Evolutionary conservation across 1,284 basidiomycete species (phyloP).

Genomic region (Tilletia walkeri): DNA sequence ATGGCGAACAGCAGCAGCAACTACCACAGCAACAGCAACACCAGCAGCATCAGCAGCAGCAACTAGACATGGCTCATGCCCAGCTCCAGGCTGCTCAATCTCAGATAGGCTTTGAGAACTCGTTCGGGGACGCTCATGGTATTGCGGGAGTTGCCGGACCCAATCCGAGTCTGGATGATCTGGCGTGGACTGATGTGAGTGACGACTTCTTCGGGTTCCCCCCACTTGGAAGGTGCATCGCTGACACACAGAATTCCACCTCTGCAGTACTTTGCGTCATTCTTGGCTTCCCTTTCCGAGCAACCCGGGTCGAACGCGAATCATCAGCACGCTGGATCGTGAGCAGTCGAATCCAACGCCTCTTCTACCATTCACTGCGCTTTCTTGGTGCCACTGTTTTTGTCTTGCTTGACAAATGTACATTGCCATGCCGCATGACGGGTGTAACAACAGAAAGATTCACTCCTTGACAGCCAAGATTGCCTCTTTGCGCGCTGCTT

Average conservation of each 20-base stretch:
- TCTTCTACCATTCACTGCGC: not conserved
- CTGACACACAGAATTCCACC: too few species aligned
- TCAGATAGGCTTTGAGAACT: not conserved
- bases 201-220: too few species aligned
- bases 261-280: not conserved
- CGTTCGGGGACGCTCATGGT: constrained; percentile 33
- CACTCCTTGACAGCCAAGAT: constrained; percentile 39
- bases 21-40: not conserved
- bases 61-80: not conserved
- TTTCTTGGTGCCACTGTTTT: too few species aligned
- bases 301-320: too few species aligned
- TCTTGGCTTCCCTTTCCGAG: not conserved
- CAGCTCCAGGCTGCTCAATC: not conserved
- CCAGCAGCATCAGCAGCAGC: not conserved
- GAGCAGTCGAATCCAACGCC: too few species aligned
- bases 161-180: constrained; percentile 29
- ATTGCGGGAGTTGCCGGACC: constrained; percentile 32
- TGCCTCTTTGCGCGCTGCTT: constrained; percentile 74
- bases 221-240: not conserved
- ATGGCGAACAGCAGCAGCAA: not conserved
- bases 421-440: constrained; percentile 1
- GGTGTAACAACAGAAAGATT: not conserved
- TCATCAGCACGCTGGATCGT: too few species aligned
- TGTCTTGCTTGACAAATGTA: too few species aligned
- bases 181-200: constrained; percentile 34